These are phyloP conservation scores for Boletus sp. DNA, from an alignment of 1,284 basidiomycete genomes.

Conservation along the genomic window DNA sequence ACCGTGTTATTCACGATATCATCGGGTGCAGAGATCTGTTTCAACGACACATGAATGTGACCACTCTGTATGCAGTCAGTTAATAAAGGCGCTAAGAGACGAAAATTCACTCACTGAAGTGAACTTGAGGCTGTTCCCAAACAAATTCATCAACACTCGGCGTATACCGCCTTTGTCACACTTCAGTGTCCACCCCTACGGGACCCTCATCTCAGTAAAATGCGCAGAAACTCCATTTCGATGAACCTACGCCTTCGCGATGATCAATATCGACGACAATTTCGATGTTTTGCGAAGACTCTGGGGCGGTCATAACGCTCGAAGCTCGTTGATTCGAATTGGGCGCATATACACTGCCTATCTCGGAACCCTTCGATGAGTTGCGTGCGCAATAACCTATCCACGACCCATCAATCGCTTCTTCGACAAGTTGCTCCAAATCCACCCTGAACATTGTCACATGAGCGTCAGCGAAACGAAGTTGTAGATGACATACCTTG, in stretches of 20 bases:
- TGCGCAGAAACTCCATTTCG: not conserved
- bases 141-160: slow-evolving; percentile 91
- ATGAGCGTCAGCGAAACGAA: not conserved
- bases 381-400: slow-evolving; percentile 86
- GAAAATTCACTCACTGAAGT: slow-evolving; percentile 53
- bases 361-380: slow-evolving; percentile 64
- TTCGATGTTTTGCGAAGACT: slow-evolving; percentile 60
- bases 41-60: slow-evolving; percentile 82
- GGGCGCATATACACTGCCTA: slow-evolving; percentile 89
- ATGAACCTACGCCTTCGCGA: slow-evolving; percentile 53
- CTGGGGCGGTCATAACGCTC: slow-evolving; percentile 32
- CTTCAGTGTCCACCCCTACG: slow-evolving; percentile 80
- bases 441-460: slow-evolving; percentile 56
- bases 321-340: slow-evolving; percentile 46
- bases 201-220: slow-evolving; percentile 7
- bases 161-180: slow-evolving; percentile 93
- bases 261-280: slow-evolving; percentile 85
- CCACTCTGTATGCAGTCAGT: slow-evolving; percentile 54
- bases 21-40: slow-evolving; percentile 59
- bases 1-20: slow-evolving; percentile 55
- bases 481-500: slow-evolving; percentile 41
- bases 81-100: slow-evolving; percentile 8
- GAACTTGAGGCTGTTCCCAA: slow-evolving; percentile 94
- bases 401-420: slow-evolving; percentile 94
- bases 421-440: slow-evolving; percentile 87